phyloP scores from a whole-genome alignment of 495 filamentous ascomycete genomes.

The Penicillium lividum region DNA sequence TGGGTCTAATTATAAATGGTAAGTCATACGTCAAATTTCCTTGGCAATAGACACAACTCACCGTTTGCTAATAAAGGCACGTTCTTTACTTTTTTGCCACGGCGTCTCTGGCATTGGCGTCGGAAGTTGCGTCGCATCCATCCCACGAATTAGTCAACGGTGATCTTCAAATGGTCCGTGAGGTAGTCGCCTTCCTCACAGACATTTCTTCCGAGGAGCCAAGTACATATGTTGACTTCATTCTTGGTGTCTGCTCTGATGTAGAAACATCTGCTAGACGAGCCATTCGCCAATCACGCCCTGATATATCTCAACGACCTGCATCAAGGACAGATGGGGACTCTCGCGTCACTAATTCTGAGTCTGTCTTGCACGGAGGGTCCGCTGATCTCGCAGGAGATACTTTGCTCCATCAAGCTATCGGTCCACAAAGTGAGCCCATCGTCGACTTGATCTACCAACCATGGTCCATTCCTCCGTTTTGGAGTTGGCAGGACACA shows the following conservation, averaged over 20 bases:
- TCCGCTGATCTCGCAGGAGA: neutral
- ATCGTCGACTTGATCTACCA: neutral
- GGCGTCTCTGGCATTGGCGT: constrained; percentile 17
- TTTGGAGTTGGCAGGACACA: constrained; percentile 18
- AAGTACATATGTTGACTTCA: constrained; percentile 25
- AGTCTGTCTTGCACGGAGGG: neutral
- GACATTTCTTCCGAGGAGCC: constrained; percentile 18
- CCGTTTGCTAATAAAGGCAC: constrained; percentile 9
- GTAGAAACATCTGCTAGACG: constrained; percentile 11
- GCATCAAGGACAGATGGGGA: neutral
- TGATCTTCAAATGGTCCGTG: constrained; percentile 15
- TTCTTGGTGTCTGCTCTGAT: constrained; percentile 20
- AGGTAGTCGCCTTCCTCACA: constrained; percentile 9
- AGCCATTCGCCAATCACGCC: neutral
- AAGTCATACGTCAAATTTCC: neutral
- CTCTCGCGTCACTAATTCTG: neutral
- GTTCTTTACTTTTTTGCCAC: constrained; percentile 24
- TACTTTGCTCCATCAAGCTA: neutral
- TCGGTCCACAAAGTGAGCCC: neutral
- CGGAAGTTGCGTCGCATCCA: constrained; percentile 10
- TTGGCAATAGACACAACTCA: neutral
- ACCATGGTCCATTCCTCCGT: constrained; percentile 3
- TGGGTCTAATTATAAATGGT: constrained; percentile 16
- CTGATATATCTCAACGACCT: neutral
- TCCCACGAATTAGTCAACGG: neutral